A percentile compares a stretch with the other conserved stretches of the same genome.
Evolutionary conservation across 345 rosid species (phyloP).

Genomic region (Capsella bursapastoris): DNA sequence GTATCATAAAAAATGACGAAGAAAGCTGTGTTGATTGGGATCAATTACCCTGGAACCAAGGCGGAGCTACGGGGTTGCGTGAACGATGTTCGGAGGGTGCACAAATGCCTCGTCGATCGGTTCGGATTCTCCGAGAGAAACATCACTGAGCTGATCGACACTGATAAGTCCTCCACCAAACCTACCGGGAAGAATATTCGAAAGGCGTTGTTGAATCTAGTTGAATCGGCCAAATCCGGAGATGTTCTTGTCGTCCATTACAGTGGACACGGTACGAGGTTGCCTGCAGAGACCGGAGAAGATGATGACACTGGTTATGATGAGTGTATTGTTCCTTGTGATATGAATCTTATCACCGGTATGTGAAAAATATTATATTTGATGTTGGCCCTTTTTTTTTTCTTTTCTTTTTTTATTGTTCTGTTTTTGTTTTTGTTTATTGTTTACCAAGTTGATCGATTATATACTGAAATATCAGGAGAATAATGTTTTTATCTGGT

Average conservation of each 20-base stretch:
- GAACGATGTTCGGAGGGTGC: conserved; percentile 78
- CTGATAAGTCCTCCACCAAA: conserved; percentile 60
- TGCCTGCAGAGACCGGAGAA: conserved; percentile 96
- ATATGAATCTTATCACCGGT: conserved; percentile 97
- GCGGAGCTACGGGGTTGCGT: conserved; percentile 92
- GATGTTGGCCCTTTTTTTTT: background rate
- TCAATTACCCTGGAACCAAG: conserved; percentile 82
- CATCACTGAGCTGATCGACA: conserved; percentile 72
- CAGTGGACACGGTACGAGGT: conserved; percentile 98
- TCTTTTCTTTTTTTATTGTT: background rate
- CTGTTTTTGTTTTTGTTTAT: background rate
- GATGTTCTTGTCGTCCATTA: conserved; percentile 81
- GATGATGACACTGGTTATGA: conserved; percentile 95
- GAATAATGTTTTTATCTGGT: too few species aligned
- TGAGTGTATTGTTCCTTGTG: conserved; percentile 94
- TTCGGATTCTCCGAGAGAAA: conserved; percentile 70
- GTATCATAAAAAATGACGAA: conserved; percentile 52
- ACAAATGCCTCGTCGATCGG: conserved; percentile 62
- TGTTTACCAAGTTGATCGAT: too few species aligned
- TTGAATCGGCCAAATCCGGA: conserved; percentile 62
- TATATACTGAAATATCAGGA: too few species aligned
- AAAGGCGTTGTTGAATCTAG: conserved; percentile 55
- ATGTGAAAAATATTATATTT: background rate
- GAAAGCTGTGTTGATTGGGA: conserved; percentile 81
- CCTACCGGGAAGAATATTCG: conserved; percentile 89